Evolutionary conservation across 306 rosid genomes (phyloP), one percentile per base, ranked within the genome.

Genomic region (Pyrus betulifolia): DNA sequence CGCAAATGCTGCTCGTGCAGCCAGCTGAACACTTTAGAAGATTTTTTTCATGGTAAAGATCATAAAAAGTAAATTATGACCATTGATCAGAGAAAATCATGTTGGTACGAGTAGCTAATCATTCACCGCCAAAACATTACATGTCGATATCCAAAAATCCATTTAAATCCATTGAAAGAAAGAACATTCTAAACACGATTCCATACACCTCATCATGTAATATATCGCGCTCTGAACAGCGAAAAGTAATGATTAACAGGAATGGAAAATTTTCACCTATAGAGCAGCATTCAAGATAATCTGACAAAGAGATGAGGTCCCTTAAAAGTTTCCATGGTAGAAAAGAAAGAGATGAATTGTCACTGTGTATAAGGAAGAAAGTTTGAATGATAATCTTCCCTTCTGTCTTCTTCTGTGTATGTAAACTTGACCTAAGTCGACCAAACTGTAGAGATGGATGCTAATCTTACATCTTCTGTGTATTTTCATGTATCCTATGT

Each of bases 331-430:
- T 15, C 55, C 19, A 49, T 14, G 54, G 15, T 49, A 49, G 62
- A 57, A 57, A 57, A 57, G 28, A 57, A 57, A 40, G 3, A 22
- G 14, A 76, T 44, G 66, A 67, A 55, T 68, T 76, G 35, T 68
- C 44, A 76, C 44, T 38, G 23, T 68, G 60, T 64, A 38, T 54
- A 25, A 66, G 45, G n/a, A 66, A 79, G 30, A 38, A 52, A 46
- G 33, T 64, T 72, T 23, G 35, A 57, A 35, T 55, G 23, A 15
- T 35, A 57, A 14, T 71, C 19, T 55, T 71, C 46, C 58, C 21
- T 33, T 71, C 30, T 71, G n/a, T 72, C 49, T 72, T 72, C 49
- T 72, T 55, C n/a, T 35, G 35, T 72, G n/a, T 33, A 72, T 72
- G 13, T 33, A 55, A 31, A 18, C 33, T 8, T 19, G 65, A 52